Evolutionary conservation across 371 early-diverging fungal species (phyloP).

Genomic region (Amoeboradix gromovi): DNA sequence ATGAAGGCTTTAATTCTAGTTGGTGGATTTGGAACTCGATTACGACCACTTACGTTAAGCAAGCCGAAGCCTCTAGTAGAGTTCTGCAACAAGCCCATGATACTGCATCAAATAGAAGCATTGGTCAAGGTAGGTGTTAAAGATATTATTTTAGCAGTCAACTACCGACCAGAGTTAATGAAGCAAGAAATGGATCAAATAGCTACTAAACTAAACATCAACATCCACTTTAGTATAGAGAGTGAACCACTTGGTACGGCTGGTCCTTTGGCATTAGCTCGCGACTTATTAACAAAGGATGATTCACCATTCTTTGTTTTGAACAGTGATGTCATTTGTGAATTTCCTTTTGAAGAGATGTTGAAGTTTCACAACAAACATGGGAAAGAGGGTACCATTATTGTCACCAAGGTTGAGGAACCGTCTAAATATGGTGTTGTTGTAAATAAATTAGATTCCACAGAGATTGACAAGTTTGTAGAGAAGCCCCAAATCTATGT

Average conservation of each 20-base stretch:
- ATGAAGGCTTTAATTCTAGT: constrained; percentile 96
- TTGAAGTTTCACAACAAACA: constrained; percentile 52
- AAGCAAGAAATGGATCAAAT: constrained; percentile 48
- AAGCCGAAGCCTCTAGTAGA: constrained; percentile 95
- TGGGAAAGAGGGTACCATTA: constrained; percentile 69
- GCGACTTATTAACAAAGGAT: constrained; percentile 59
- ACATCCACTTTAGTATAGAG: constrained; percentile 88
- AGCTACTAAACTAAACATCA: constrained; percentile 54
- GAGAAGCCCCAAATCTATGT: constrained; percentile 91
- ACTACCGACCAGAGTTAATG: constrained; percentile 91
- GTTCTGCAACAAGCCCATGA: constrained; percentile 96
- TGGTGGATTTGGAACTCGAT: constrained; percentile 93
- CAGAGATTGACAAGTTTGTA: constrained; percentile 66
- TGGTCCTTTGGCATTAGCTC: constrained; percentile 84
- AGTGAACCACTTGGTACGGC: constrained; percentile 90
- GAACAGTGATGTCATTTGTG: constrained; percentile 95
- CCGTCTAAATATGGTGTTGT: constrained; percentile 94
- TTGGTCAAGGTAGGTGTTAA: constrained; percentile 85
- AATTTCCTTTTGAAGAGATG: constrained; percentile 74
- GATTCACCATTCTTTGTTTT: constrained; percentile 87
- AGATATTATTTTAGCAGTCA: constrained; percentile 92
- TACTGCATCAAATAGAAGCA: constrained; percentile 93
- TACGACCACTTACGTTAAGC: constrained; percentile 89
- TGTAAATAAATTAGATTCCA: constrained; percentile 33
- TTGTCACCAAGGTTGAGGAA: constrained; percentile 89